Base-by-base conservation (phyloP, 805 yeast genomes). In the Starmerella gropengiesseri region DNA sequence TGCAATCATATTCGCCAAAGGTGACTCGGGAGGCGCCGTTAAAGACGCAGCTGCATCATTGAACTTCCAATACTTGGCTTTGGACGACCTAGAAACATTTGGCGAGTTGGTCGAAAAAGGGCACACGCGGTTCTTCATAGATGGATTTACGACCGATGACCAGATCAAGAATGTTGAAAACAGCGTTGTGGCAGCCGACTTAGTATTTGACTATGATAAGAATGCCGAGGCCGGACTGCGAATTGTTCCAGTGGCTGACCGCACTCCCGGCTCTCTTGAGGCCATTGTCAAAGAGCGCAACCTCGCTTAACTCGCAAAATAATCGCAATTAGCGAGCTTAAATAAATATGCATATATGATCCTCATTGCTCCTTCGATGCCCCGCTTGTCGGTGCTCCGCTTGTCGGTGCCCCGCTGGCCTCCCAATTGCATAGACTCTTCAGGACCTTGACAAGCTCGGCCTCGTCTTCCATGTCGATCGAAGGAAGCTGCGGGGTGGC, bases 401-500 rank as follows among this genome's bases (percentile, higher is more conserved):
- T 22, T n/a, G n/a, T n/a, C n/a, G n/a, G n/a, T n/a, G n/a, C n/a
- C n/a, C n/a, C n/a, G n/a, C n/a, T n/a, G n/a, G n/a, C n/a, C n/a
- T 43, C 45, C 64, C 64, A 60, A 13, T 42, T 32, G 34, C 64
- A 60, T 27, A 58, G 55, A 31, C 48, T 48, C 23, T 57, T 54
- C 36, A 70, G 50, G 5, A 55, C 55, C 7, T 46, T 55, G 13
- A 50, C 52, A 37, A 70, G 54, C 36, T 62, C 63, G 19, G 57
- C 58, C 36, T 54, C 50, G 2, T 68, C 65, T 0, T 43, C 44
- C 2, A 46, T 40, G 13, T 52, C 50, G 25, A 47, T 38, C 9
- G 44, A 16, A 11, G 91, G 86, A 45, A 84, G 94, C 45, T 74
- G 31, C 9, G 30, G 5, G 16, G 72, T 22, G 35, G 25, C 25